These are phyloP conservation scores for Paraurostyla sp. DNA, from an alignment of 73 alveolate genomes.

Conservation along the genomic window DNA sequence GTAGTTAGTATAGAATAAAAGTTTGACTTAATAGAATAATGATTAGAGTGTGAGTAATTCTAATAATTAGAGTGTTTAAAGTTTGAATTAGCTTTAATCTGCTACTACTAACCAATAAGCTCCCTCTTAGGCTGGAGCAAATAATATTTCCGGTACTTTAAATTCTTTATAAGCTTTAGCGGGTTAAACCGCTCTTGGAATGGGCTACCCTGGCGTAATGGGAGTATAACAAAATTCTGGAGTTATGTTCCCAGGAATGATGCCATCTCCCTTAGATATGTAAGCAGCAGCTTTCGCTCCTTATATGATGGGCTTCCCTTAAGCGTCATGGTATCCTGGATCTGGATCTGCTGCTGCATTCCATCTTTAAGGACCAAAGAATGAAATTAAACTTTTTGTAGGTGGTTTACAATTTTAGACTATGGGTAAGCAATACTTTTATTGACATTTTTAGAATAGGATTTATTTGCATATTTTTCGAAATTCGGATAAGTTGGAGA, in stretches of 20 bases:
- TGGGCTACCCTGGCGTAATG: too few relatives aligned
- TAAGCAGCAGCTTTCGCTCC: slow-evolving; percentile 6
- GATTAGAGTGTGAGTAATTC: neutral
- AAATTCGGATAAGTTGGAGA: slow-evolving; percentile 73
- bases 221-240: too few relatives aligned
- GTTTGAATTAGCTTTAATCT: slow-evolving; percentile 49
- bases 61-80: slow-evolving; percentile 4
- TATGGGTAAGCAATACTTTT: slow-evolving; percentile 14
- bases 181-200: too few relatives aligned
- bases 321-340: neutral
- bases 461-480: slow-evolving; percentile 68
- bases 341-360: slow-evolving; percentile 4
- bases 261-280: slow-evolving; percentile 13
- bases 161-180: too few relatives aligned
- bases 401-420: slow-evolving; percentile 85
- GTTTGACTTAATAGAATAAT: slow-evolving; percentile 13
- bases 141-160: too few relatives aligned
- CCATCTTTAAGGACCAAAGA: slow-evolving; percentile 24
- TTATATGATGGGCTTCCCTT: neutral
- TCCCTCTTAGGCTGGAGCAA: neutral
- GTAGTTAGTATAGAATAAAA: neutral
- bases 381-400: slow-evolving; percentile 80
- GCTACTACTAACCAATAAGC: neutral
- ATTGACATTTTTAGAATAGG: slow-evolving; percentile 52
- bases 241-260: slow-evolving; percentile 42